Base-by-base conservation (phyloP, 805 yeast genomes). In the Blastobotrys parvus region DNA sequence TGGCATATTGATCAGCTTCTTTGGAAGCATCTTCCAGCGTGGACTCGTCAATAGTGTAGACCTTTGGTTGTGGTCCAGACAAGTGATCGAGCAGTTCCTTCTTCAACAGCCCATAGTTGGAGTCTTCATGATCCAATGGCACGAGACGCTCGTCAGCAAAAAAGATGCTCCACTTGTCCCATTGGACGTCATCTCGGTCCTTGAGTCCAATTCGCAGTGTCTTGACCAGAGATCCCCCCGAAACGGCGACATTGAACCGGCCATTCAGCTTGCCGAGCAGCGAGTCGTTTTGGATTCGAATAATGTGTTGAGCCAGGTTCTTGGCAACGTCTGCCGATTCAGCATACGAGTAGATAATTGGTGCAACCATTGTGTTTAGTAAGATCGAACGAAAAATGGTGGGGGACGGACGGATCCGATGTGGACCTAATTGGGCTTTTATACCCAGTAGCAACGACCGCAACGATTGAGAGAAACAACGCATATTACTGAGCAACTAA, bases 91-190 rank as follows among this genome's bases (percentile, higher is more conserved):
- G 67, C 16, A 85, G 81, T 58, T 75, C 70, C 42, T 67, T 65
- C 57, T 82, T 75, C 68, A 89, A 84, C 41, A 82, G 71, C 3
- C 92, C 90, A 59, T 76, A 87, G 69, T 89, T 89, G 47, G 95
- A 84, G 60, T 89, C 97, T 18, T 72, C 78, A 58, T 86, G 82
- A 51, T 77, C 76, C 56, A 86, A 70, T 7, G 94, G 84, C 30
- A 89, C 96, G 49, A 89, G 63, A 63, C 97, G 76, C 67, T 89
- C 97, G 59, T 89, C 97, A 51, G 89, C 80, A 64, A 89, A 87
- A 66, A 71, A 89, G 10, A 89, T 79, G 46, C 77, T 77, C 67
- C 67, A 63, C 46, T 59, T 51, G 36, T 45, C 22, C 61, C 63
- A 63, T 41, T 62, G 44, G 35, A 62, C 56, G 33, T 45, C 61